Evolutionary conservation across 371 early-diverging fungal species (phyloP).

Genomic region (Actinomucor elegans): DNA sequence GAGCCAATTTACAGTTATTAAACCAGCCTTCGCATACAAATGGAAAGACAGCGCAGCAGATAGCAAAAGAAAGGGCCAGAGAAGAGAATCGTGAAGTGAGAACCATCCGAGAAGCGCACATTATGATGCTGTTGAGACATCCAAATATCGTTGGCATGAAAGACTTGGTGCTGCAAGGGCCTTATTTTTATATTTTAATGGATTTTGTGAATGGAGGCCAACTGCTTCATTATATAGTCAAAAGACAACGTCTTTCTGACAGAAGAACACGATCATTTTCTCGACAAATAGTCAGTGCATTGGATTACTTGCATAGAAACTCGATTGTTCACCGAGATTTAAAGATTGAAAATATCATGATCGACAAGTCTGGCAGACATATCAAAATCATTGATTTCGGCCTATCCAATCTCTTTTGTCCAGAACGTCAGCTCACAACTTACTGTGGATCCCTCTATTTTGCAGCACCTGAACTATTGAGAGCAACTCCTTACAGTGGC

Average conservation of each 20-base stretch:
- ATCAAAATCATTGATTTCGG: constrained; percentile 96
- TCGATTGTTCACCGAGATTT: constrained; percentile 96
- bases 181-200: constrained; percentile 88
- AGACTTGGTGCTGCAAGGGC: constrained; percentile 78
- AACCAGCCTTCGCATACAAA: constrained; percentile 11
- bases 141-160: constrained; percentile 81
- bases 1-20: constrained; percentile 33
- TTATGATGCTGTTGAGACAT: constrained; percentile 91
- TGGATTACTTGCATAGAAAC: constrained; percentile 93
- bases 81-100: constrained; percentile 81
- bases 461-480: constrained; percentile 95
- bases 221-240: constrained; percentile 86
- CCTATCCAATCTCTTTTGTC: constrained; percentile 87
- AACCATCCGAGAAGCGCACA: constrained; percentile 88
- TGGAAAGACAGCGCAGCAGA: constrained; percentile 26
- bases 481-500: constrained; percentile 85
- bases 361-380: constrained; percentile 79
- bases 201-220: constrained; percentile 91
- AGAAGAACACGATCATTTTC: constrained; percentile 86
- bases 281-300: constrained; percentile 90
- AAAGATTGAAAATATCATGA: constrained; percentile 95
- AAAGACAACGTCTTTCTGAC: constrained; percentile 86
- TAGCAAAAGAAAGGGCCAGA: constrained; percentile 24
- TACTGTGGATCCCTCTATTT: constrained; percentile 97
- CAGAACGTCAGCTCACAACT: constrained; percentile 75